Evolutionary conservation across 2,329 filamentous ascomycete genomes (phyloP).

Genomic region (Scedosporium minutisporum): DNA sequence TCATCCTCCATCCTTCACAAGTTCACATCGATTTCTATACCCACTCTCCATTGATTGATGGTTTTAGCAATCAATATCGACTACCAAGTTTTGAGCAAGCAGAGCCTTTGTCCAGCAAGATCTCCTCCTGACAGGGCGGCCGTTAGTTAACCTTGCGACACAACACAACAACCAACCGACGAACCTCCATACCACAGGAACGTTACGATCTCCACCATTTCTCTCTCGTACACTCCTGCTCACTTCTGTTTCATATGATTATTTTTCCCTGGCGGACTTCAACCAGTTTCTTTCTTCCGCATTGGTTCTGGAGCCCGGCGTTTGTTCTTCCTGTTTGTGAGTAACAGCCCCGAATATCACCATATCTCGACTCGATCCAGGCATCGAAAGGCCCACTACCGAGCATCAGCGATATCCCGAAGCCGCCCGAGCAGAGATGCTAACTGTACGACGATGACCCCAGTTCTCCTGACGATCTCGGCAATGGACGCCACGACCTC

Average conservation of each 20-base stretch:
- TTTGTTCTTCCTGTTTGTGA: slow-evolving; percentile 5
- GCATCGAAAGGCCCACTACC: background rate
- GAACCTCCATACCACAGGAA: background rate
- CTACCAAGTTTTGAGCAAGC: background rate
- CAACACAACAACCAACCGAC: background rate
- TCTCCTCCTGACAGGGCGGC: background rate
- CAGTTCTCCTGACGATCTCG: background rate
- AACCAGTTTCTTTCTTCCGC: background rate
- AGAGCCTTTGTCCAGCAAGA: slow-evolving; percentile 1
- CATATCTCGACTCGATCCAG: background rate
- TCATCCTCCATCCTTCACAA: background rate
- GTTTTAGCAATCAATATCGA: background rate
- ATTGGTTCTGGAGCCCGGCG: slow-evolving; percentile 6
- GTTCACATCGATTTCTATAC: background rate
- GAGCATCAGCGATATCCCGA: background rate
- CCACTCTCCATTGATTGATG: background rate
- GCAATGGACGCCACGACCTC: slow-evolving; percentile 4
- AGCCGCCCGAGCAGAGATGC: background rate
- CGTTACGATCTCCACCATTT: background rate
- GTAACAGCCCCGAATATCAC: background rate
- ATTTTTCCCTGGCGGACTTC: background rate
- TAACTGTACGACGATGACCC: background rate
- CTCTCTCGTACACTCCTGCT: too few species aligned
- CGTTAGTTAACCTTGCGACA: background rate
- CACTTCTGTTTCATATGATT: background rate